Percentiles rank a stretch among this genome's conserved stretches.
Evolutionary conservation across 2,329 filamentous ascomycete genomes (phyloP).

Genomic region (Fusarium sarcochroum): DNA sequence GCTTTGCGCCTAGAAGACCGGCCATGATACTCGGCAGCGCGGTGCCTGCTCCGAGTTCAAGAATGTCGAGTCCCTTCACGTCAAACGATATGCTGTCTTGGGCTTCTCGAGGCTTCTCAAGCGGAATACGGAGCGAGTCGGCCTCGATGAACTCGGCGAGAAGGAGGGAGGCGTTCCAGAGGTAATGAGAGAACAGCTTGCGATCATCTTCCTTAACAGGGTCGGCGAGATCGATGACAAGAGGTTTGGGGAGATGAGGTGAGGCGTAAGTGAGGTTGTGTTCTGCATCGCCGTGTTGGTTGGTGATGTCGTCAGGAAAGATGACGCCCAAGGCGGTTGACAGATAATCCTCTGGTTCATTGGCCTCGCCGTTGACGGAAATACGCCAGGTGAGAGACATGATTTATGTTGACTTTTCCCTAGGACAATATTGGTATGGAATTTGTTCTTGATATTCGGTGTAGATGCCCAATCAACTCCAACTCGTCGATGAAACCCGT

Average conservation of each 20-base stretch:
- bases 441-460: neutral
- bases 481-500: neutral
- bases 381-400: constrained; percentile 62
- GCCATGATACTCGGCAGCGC: constrained; percentile 67
- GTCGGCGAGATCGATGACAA: constrained; percentile 63
- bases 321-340: constrained; percentile 71
- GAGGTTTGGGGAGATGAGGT: constrained; percentile 61
- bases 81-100: constrained; percentile 54
- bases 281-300: constrained; percentile 74
- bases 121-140: constrained; percentile 54
- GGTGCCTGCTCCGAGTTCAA: constrained; percentile 79
- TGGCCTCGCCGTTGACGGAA: constrained; percentile 44
- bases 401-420: neutral
- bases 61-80: constrained; percentile 64
- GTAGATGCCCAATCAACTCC: constrained; percentile 13
- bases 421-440: neutral
- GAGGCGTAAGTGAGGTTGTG: constrained; percentile 72
- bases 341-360: constrained; percentile 71
- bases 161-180: constrained; percentile 77
- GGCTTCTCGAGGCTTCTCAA: constrained; percentile 32
- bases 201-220: constrained; percentile 67
- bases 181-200: constrained; percentile 77
- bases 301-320: constrained; percentile 77
- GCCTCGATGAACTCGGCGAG: constrained; percentile 70
- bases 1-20: constrained; percentile 61